These are phyloP conservation scores for Penicillium chermesinum DNA, from an alignment of 495 filamentous ascomycete genomes.

Conservation along the genomic window DNA sequence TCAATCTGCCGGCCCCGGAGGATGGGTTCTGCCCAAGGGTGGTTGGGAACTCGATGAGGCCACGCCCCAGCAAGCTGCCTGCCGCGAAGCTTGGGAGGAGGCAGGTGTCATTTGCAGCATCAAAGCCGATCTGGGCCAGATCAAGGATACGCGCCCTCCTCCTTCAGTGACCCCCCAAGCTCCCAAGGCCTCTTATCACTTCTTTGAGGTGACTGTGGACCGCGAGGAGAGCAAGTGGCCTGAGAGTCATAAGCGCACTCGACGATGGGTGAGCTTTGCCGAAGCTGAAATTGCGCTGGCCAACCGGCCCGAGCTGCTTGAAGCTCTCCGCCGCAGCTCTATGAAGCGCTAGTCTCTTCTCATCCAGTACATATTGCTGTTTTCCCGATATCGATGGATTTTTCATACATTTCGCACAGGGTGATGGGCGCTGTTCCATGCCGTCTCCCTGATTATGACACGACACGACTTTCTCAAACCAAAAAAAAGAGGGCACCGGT, in stretches of 20 bases:
- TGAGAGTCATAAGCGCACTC: constrained; percentile 83
- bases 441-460: constrained; percentile 29
- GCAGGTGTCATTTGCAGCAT: constrained; percentile 83
- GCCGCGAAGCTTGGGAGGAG: constrained; percentile 95
- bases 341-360: constrained; percentile 48
- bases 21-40: constrained; percentile 96
- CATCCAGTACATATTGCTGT: constrained; percentile 13
- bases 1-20: constrained; percentile 78
- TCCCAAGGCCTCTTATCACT: constrained; percentile 75
- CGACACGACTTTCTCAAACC: constrained; percentile 32
- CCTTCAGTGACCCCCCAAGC: constrained; percentile 54
- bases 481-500: constrained; percentile 17
- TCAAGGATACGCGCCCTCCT: constrained; percentile 68
- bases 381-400: neutral
- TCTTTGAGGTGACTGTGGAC: constrained; percentile 81
- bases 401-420: constrained; percentile 1
- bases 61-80: constrained; percentile 60
- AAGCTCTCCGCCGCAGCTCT: constrained; percentile 79
- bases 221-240: constrained; percentile 85
- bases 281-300: constrained; percentile 73
- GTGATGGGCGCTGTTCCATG: constrained; percentile 5
- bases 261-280: constrained; percentile 81
- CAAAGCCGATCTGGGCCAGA: constrained; percentile 75
- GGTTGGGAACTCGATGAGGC: constrained; percentile 94
- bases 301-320: constrained; percentile 77